Percentiles rank a stretch among this genome's conserved stretches.
phyloP scores from a whole-genome alignment of 2,329 filamentous ascomycete species.

The Penicillium sp. region DNA sequence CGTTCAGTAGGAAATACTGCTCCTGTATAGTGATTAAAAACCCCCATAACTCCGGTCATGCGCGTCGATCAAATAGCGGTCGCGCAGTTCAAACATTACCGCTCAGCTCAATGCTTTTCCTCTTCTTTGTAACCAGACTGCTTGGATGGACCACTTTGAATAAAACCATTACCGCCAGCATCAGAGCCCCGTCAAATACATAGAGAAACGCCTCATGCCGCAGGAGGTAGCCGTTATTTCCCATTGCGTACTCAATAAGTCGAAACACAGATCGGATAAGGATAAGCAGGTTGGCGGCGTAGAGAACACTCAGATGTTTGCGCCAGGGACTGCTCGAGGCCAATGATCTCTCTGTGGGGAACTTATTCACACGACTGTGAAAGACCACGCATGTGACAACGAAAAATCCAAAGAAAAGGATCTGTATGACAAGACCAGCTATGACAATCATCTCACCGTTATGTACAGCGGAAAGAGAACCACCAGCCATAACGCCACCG shows the following conservation, averaged over 20 bases:
- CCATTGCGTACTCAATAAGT: slow-evolving; percentile 30
- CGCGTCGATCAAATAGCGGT: no score
- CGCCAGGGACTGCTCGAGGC: background rate
- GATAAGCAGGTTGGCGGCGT: slow-evolving; percentile 26
- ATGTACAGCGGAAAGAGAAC: background rate
- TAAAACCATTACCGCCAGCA: slow-evolving; percentile 22
- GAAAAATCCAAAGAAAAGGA: slow-evolving; percentile 13
- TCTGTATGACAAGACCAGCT: slow-evolving; percentile 14
- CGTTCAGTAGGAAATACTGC: no score
- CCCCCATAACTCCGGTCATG: no score
- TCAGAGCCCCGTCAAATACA: slow-evolving; percentile 32
- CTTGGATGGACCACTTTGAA: slow-evolving; percentile 14
- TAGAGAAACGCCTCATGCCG: slow-evolving; percentile 31
- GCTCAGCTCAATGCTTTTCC: background rate
- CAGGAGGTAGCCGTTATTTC: slow-evolving; percentile 27
- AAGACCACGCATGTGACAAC: slow-evolving; percentile 6
- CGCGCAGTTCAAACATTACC: background rate
- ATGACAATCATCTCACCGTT: slow-evolving; percentile 1
- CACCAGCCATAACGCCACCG: background rate
- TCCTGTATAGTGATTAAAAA: no score
- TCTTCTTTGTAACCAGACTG: background rate
- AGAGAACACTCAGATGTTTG: slow-evolving; percentile 6
- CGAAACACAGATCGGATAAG: slow-evolving; percentile 33
- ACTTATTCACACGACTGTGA: slow-evolving; percentile 3
- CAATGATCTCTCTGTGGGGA: background rate